Evolutionary conservation across 106 monocot species (phyloP), one percentile per base, ranked within the genome.

Genomic region (Dioscorea zingiberensis): DNA sequence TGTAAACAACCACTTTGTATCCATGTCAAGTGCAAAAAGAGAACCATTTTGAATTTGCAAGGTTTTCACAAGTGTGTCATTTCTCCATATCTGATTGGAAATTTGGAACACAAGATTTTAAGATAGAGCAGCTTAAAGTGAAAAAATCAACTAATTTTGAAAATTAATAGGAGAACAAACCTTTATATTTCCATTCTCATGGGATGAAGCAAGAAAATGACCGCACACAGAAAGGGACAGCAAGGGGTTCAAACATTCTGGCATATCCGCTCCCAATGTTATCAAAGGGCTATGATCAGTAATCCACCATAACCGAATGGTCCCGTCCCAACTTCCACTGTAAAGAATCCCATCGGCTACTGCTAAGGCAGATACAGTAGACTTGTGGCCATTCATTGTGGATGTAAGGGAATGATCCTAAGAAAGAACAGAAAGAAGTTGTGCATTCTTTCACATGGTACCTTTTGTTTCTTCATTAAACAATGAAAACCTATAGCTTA

Each of bases 281-380:
- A 82, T 71, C 61, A 99, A 71, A 62, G 81, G 79, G 53, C 64
- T 82, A 66, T 93, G 84, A 72, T 87, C 98, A 74, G 62, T 72
- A 55, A 99, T 79, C 76, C 84, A 89, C 98, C 98, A 99, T 21
- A 89, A 67, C 6, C 98, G 77, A 54, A 99, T 58, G 4, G 77
- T 87, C 58, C 98, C 98, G 78, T 99, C 98, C 93, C 98, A 93
- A 76, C 98, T 93, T 56, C 98, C 89, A 80, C 98, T 99, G 67
- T 89, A 99, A 27, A 99, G 80, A 75, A 93, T 64, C 21, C 87
- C 89, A 75, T 84, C 67, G 21, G 66, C 67, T 53, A 93, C 69
- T 46, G 64, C 62, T 55, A 98, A 80, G 38, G 80, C 92, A 65
- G 86, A 93, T 22, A 98, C 93, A 60, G 86, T 81, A 46, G 93